A percentile compares a stretch with the other conserved stretches of the same genome.
phyloP scores from a whole-genome alignment of 768 basidiomycete genomes.

The Nevesoporus exiguus region DNA sequence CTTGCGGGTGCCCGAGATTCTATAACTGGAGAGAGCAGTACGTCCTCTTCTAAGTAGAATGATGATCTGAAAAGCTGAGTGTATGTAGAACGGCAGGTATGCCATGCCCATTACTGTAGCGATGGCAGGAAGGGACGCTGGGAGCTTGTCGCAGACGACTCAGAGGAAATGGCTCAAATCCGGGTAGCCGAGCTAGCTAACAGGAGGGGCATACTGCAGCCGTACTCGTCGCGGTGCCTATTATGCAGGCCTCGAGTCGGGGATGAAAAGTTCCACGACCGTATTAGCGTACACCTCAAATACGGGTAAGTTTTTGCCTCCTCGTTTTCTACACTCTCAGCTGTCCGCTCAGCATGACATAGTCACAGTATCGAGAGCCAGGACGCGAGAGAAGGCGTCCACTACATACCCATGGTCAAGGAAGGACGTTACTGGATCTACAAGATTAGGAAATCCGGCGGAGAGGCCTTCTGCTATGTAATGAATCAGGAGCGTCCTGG shows the following conservation, averaged over 20 bases:
- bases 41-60: not conserved
- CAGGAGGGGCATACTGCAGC: not conserved
- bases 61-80: not conserved
- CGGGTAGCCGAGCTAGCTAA: not conserved
- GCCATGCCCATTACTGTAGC: not conserved
- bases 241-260: not conserved
- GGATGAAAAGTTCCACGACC: not conserved
- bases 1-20: not conserved
- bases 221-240: not conserved
- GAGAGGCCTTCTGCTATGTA: not conserved
- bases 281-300: not conserved
- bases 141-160: not conserved
- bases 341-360: not conserved
- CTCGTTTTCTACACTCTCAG: no score
- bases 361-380: not conserved
- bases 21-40: not conserved
- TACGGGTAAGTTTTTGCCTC: not conserved
- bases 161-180: not conserved
- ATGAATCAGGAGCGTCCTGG: not conserved
- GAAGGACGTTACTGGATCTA: not conserved
- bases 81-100: not conserved
- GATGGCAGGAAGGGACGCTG: not conserved
- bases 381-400: not conserved
- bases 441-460: not conserved
- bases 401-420: not conserved